Conservation (phyloP, 208 protist species). For the Blechomonas ayalai region DNA sequence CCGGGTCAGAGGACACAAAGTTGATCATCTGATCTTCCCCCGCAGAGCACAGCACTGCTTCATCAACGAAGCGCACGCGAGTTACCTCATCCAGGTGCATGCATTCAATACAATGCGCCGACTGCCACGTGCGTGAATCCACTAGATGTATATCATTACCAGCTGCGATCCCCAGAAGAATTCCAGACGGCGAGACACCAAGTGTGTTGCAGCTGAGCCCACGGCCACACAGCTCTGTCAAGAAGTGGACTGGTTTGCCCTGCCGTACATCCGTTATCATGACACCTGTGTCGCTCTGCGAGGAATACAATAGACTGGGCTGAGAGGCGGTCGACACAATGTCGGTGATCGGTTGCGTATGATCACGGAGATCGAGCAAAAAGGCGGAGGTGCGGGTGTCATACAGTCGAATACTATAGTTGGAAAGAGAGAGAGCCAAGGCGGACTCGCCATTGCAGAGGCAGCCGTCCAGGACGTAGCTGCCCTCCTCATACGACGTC, state of each 20-base stretch:
- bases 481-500: constrained; percentile 40
- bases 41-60: constrained; percentile 57
- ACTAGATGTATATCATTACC: constrained; percentile 54
- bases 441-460: constrained; percentile 34
- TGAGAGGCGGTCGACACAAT: constrained; percentile 31
- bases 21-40: constrained; percentile 89
- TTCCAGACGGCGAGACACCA: constrained; percentile 30
- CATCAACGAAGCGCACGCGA: constrained; percentile 56
- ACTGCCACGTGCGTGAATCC: constrained; percentile 55
- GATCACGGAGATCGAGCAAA: constrained; percentile 35
- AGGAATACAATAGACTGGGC: constrained; percentile 49
- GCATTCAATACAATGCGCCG: constrained; percentile 27
- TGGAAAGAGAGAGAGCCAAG: constrained; percentile 52
- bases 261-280: constrained; percentile 68
- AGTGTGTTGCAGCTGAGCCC: constrained; percentile 40
- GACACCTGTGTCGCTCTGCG: constrained; percentile 74
- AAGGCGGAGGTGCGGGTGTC: constrained; percentile 38
- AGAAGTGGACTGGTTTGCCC: constrained; percentile 11
- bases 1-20: constrained; percentile 34
- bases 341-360: constrained; percentile 61
- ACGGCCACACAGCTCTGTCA: constrained; percentile 22
- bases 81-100: constrained; percentile 84
- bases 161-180: constrained; percentile 33
- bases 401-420: constrained; percentile 55
- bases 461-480: constrained; percentile 67